Conservation (phyloP, 768 basidiomycete species). For the Suillus hirtellus region DNA sequence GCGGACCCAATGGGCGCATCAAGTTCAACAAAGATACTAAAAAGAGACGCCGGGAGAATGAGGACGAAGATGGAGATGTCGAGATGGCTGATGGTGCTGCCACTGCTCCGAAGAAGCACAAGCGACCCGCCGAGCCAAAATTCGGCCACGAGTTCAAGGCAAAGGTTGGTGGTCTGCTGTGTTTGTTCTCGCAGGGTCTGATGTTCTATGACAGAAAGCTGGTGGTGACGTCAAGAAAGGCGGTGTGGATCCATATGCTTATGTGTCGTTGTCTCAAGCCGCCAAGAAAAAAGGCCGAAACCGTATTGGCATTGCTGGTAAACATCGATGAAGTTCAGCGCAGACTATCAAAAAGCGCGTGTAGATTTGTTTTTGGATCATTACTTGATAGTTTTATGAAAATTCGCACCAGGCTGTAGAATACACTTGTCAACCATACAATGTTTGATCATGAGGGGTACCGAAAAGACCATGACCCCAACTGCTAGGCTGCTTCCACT, state of each 20-base stretch:
- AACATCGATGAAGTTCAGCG: constrained; percentile 40
- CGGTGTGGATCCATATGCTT: constrained; percentile 90
- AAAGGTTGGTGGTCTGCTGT: constrained; percentile 59
- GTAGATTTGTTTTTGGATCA: constrained; percentile 8
- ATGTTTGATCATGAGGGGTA: constrained; percentile 67
- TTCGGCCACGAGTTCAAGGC: constrained; percentile 93
- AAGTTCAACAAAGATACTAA: constrained; percentile 98
- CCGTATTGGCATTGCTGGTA: constrained; percentile 62
- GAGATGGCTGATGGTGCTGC: constrained; percentile 77
- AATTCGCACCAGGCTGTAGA: background rate
- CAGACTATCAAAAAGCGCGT: constrained; percentile 8
- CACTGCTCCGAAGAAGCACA: constrained; percentile 45
- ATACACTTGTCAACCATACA: constrained; percentile 55
- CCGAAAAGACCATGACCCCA: constrained; percentile 68
- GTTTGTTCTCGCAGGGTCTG: constrained; percentile 2
- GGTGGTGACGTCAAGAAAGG: constrained; percentile 91
- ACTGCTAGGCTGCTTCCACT: constrained; percentile 66
- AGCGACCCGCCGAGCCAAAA: constrained; percentile 53
- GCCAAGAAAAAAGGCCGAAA: constrained; percentile 59
- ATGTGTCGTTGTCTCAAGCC: constrained; percentile 81
- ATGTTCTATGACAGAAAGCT: constrained; percentile 65
- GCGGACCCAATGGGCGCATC: constrained; percentile 79
- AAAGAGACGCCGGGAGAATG: constrained; percentile 77
- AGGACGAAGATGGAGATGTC: constrained; percentile 59
- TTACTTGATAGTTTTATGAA: constrained; percentile 6